Base-by-base conservation (phyloP, 257 asterid species). In the Solanum etuberosum region DNA sequence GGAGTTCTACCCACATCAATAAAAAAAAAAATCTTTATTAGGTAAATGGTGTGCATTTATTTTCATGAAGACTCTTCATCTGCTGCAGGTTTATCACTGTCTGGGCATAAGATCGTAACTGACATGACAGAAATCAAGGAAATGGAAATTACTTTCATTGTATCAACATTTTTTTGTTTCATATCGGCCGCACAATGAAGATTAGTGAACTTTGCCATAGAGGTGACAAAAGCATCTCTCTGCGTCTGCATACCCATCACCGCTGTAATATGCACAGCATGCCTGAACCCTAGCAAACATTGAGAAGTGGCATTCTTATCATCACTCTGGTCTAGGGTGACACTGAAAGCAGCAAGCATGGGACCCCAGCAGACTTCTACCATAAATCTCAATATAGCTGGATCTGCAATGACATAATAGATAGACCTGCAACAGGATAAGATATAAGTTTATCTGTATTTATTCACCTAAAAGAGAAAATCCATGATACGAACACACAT, bases 331-430 rank as follows among this genome's bases (percentile, higher is more conserved):
- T 94, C 99, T 88, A 96, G 92, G 88, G 99, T 97, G 71, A 96
- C 98, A 87, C 99, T 97, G 91, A 96, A 97, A 35, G 99, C 99
- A 89, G 99, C 99, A 86, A 97, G 95, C 97, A 97, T 95, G 54
- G 98, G 99, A 61, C 99, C 99, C 99, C 99, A 97, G 91, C 98
- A 96, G 87, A 96, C 99, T 92, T 97, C 99, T 90, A 93, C 93
- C 99, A 97, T 97, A 93, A 97, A 97, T 92, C 98, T 92, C 93
- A 97, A 87, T 89, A 97, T 94, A 85, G 97, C 91, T 83, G 99
- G 97, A 91, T 97, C 98, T 82, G 98, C 91, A 88, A 97, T 95
- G 87, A 95, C 92, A 88, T 96, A 93, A 88, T 92, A 97, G 84
- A 93, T 86, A 87, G 91, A 92, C 94, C 99, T 97, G 96, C 89